A percentile compares a stretch with the other conserved stretches of the same genome.
Evolutionary conservation across 306 rosid genomes (phyloP).

Genomic region (Vigna hirtella): DNA sequence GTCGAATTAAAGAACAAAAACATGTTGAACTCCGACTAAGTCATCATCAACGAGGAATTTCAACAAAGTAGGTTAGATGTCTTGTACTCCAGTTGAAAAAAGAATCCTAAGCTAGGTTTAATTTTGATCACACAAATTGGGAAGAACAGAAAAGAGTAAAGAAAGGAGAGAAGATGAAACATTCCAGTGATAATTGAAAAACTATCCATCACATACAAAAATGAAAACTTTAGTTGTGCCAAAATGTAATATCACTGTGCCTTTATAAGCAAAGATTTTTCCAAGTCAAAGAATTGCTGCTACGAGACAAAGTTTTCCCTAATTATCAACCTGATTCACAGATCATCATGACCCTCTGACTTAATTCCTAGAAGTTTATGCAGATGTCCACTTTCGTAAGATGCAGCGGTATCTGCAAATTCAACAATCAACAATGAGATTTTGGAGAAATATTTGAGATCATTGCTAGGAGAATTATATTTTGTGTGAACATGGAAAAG

Average conservation of each 20-base stretch:
- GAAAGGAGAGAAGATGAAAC: background rate
- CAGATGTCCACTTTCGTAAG: slow-evolving; percentile 78
- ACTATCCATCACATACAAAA: slow-evolving; percentile 17
- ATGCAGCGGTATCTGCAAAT: slow-evolving; percentile 75
- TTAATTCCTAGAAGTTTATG: slow-evolving; percentile 73
- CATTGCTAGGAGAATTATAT: slow-evolving; percentile 4
- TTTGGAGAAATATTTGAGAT: slow-evolving; percentile 12
- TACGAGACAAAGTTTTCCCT: slow-evolving; percentile 2
- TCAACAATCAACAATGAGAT: slow-evolving; percentile 19
- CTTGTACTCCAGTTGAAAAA: background rate
- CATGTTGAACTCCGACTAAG: too few species aligned
- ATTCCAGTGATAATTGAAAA: slow-evolving; percentile 22
- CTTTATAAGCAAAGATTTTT: slow-evolving; percentile 9
- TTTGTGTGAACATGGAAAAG: slow-evolving; percentile 18
- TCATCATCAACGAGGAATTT: too few species aligned
- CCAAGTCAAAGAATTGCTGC: slow-evolving; percentile 19
- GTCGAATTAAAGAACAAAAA: too few species aligned
- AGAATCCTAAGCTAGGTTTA: background rate
- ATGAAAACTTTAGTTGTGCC: slow-evolving; percentile 5
- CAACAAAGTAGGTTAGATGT: background rate
- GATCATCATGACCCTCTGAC: slow-evolving; percentile 53
- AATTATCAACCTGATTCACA: slow-evolving; percentile 51
- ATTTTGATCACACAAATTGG: too few species aligned
- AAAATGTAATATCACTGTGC: slow-evolving; percentile 33
- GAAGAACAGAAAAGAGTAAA: too few species aligned